Evolutionary conservation across 768 basidiomycete genomes (phyloP), one percentile per base, ranked within the genome.

Genomic region (Butyriboletus loyo): DNA sequence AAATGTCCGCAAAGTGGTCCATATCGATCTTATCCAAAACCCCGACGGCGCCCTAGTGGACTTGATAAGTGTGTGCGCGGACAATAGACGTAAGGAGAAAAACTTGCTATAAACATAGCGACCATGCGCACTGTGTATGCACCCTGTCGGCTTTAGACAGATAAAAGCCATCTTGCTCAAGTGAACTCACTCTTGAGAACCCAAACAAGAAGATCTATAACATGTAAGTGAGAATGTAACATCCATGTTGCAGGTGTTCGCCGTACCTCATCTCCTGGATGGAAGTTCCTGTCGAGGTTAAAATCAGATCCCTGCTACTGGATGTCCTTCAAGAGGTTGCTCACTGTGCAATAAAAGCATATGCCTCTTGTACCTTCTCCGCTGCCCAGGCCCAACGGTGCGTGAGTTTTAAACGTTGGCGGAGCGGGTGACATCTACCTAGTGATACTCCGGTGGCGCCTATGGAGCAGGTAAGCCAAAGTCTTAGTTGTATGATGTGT

Each of bases 311-410:
- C 21, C 17, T 43, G 21, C 19, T 5, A 7, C n/a, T 27, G 24
- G 28, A 49, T 5, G 31, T 11, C 15, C 19, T 38, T 24, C 22
- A 41, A 30, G 24, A 22, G 5, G 41, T 15, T 15, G 72, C 86
- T 67, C 60, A 89, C 86, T 89, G 85, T 21, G 87, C 81, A 59
- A 89, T 84, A 62, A 89, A 89, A n/a, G 79, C 84, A 69, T 88
- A 87, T 31, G 83, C 87, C 57, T 89, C 86, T 68, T 89, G 83
- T 3, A 89, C 84, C 61, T 89, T 88, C 52, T 84, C 83, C 36
- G 71, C 86, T 88, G 57, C 14, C 43, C 25, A 25, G 11, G 60
- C 15, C 39, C 30, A 22, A n/a, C 11, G 22, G n/a, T 31, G 28
- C 27, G n/a, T 47, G 28, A 59, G 57, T 22, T 37, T 40, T 37